Conservation (phyloP, 2,329 filamentous ascomycete species). For the Parastagonospora avenae region DNA sequence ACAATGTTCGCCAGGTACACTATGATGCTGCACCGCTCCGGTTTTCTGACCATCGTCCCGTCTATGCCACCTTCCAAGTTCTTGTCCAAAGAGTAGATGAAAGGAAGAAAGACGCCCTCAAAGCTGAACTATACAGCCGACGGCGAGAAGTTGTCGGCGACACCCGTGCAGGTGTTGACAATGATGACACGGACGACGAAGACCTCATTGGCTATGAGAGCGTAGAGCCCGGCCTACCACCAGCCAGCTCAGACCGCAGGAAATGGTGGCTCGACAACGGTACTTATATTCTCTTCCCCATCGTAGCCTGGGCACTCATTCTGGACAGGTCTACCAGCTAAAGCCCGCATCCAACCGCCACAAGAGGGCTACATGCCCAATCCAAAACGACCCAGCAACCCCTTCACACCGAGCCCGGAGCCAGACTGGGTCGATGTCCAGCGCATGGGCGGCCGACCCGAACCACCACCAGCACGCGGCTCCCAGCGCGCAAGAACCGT, state of each 20-base stretch:
- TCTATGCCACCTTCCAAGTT: conserved; percentile 88
- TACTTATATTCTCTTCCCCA: conserved; percentile 58
- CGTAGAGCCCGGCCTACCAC: conserved; percentile 75
- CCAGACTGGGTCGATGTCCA: conserved; percentile 76
- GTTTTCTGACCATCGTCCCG: conserved; percentile 96
- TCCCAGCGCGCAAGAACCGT: conserved; percentile 34
- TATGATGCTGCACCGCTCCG: conserved; percentile 82
- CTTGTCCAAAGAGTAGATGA: conserved; percentile 82
- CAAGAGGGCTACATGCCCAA: conserved; percentile 69
- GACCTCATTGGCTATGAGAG: conserved; percentile 81
- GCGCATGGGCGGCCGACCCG: conserved; percentile 29
- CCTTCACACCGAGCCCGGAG: conserved; percentile 75
- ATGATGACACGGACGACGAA: conserved; percentile 73
- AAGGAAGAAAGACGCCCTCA: conserved; percentile 70
- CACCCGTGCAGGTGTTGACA: conserved; percentile 59
- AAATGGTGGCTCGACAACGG: conserved; percentile 71
- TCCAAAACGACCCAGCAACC: conserved; percentile 76
- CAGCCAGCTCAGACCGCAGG: conserved; percentile 64
- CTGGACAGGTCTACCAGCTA: conserved; percentile 68
- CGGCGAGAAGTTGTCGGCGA: conserved; percentile 70
- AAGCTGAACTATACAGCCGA: conserved; percentile 72
- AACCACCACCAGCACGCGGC: conserved; percentile 40
- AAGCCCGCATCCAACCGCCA: conserved; percentile 72
- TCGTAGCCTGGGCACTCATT: conserved; percentile 28
- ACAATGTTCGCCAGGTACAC: conserved; percentile 78